phyloP scores from a whole-genome alignment of 2,329 filamentous ascomycete species.

The Nothophoma quercina region DNA sequence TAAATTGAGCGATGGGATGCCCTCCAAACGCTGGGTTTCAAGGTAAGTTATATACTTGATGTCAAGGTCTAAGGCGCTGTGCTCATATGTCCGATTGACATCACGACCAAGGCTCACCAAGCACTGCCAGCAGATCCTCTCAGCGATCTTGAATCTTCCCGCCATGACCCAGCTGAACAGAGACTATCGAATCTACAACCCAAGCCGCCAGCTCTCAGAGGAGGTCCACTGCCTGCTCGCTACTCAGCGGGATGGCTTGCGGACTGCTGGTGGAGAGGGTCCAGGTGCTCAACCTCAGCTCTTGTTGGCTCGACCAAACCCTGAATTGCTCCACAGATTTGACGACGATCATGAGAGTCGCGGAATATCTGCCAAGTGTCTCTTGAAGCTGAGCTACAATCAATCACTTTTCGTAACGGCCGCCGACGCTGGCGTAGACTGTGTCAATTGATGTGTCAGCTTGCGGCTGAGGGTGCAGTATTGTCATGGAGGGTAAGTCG shows the following conservation, averaged over 20 bases:
- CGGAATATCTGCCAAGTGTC: neutral
- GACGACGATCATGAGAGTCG: neutral
- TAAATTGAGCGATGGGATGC: neutral
- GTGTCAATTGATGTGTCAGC: too few relatives aligned
- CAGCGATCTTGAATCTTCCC: neutral
- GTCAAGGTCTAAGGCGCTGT: neutral
- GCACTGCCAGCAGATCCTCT: neutral
- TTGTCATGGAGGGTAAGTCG: too few relatives aligned
- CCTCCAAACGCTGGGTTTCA: neutral
- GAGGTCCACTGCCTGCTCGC: neutral
- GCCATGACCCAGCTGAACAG: neutral
- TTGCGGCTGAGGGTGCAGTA: too few relatives aligned
- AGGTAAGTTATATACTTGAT: constrained; percentile 6
- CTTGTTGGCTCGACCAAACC: neutral
- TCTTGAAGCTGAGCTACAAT: neutral
- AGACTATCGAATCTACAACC: constrained; percentile 15
- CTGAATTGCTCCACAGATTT: neutral
- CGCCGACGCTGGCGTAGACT: too few relatives aligned
- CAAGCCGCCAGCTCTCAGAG: neutral
- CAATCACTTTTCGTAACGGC: neutral
- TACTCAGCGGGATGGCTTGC: neutral
- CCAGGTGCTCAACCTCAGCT: neutral
- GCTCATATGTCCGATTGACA: neutral
- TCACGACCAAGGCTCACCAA: neutral
- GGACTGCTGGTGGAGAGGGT: neutral